Evolutionary conservation across 352 stramenopile species (phyloP), one percentile per base, ranked within the genome.

Genomic region (Phytophthora sansomeana): DNA sequence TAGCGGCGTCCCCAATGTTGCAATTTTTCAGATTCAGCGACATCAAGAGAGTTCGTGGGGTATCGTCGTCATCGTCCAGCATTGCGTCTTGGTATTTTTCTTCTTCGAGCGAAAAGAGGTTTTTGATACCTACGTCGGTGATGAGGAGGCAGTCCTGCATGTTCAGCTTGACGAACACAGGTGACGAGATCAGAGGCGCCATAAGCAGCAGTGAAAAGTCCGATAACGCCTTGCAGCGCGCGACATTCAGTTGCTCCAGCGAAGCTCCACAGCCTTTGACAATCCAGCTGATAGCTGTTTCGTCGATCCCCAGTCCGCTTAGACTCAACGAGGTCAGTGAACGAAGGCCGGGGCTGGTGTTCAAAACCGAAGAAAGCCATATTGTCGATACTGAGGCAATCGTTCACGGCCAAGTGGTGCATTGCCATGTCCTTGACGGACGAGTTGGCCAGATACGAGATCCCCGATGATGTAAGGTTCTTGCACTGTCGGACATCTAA

Each of bases 361-460:
- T 90, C 85, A 64, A 93, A 91, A 1, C 74, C 75, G 48, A 93
- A 91, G 50, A 93, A 93, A 11, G 83, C 83, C 81, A 90, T 92
- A 38, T 85, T 83, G 49, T 82, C 67, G 1, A 93, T 74, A 3
- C 81, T 72, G 0, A 87, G 61, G 50, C 85, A 93, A 30, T 93
- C 72, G 2, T 77, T 74, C 16, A 90, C 28, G 2, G 67, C 61
- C 21, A 93, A 55, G 16, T 63, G 26, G 29, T 66, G 32, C 44
- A 74, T 48, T 6, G 51, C 29, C 38, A 67, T 55, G 24, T 63
- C 67, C 11, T 60, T 47, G 10, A 89, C 13, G 9, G 59, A 32
- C 0, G 80, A 77, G 2, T 57, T 77, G 21, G 85, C 80, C 4
- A 93, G 30, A n/a, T 83, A 74, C 1, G 81, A 78, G 19, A 93